These are phyloP conservation scores for Coelastrella sp. DNA, from an alignment of 139 green algal genomes.

Conservation along the genomic window DNA sequence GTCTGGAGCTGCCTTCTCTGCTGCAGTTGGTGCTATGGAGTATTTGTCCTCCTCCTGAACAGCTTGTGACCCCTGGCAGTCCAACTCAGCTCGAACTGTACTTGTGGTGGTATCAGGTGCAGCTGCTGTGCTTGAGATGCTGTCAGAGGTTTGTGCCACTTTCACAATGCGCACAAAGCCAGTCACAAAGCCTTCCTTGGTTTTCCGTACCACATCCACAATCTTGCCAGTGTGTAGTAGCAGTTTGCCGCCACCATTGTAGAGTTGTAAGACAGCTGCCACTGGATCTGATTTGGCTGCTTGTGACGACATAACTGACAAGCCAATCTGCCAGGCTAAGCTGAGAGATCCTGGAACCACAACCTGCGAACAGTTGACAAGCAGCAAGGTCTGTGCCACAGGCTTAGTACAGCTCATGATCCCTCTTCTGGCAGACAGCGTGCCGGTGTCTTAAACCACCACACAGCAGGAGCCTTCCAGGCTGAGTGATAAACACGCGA, in stretches of 20 bases:
- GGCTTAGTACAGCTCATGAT: too few species aligned
- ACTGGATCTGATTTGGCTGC: conserved; percentile 50
- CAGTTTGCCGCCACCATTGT: conserved; percentile 42
- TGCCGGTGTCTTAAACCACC: too few species aligned
- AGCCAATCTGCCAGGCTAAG: conserved; percentile 56
- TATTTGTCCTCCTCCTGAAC: too few species aligned
- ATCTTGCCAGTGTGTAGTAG: conserved; percentile 25
- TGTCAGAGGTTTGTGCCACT: too few species aligned
- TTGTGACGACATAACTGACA: conserved; percentile 35
- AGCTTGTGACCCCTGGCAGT: too few species aligned
- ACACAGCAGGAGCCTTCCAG: too few species aligned
- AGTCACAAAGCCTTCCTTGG: background rate
- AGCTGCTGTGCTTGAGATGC: background rate
- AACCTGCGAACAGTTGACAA: background rate
- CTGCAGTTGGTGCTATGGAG: background rate
- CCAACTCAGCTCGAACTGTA: too few species aligned
- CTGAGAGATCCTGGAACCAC: conserved; percentile 51
- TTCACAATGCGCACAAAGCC: background rate
- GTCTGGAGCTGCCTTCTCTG: background rate
- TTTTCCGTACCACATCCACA: conserved; percentile 10
- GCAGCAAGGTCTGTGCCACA: background rate
- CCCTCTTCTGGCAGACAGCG: too few species aligned
- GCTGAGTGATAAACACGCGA: too few species aligned
- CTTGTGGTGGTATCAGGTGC: too few species aligned
- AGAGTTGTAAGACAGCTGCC: conserved; percentile 39